Evolutionary conservation across 2,329 filamentous ascomycete species (phyloP), one percentile per base, ranked within the genome.

Genomic region (Penicillium paneum): DNA sequence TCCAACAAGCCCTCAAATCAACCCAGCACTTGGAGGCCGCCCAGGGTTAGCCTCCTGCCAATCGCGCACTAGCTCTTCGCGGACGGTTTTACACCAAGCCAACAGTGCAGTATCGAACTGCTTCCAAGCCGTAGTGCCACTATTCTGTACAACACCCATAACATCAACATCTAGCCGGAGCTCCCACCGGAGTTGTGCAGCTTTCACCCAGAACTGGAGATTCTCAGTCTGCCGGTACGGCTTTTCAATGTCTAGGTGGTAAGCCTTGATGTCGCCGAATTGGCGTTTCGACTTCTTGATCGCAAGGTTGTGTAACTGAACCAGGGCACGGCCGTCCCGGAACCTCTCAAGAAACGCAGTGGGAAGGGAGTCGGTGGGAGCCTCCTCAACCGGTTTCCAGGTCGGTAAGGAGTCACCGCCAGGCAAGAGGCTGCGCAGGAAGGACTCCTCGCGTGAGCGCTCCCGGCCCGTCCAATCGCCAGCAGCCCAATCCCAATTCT

Each of bases 161-260:
- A 93, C 90, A 67, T 97, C 91, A 50, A 96, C 81, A 59, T 87
- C 84, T 48, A 97, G 79, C 63, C 89, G 83, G 36, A 92, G 83
- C 74, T 97, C 94, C 87, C 93, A 99, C 52, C 94, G 85, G 55
- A 97, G 80, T 76, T 99, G 92, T 8, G 92, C 91, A 1, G 93
- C 94, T 77, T 99, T 99, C 74, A 89, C 83, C 93, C 94, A 99
- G 78, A 89, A 99, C 38, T 91, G 85, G 58, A 99, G 80, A 71
- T 99, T 99, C 64, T 99, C 94, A 3, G 92, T 91, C 59, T 87
- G 87, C 45, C 94, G 88, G 72, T 99, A 99, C 0, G 94, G 94
- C 75, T 97, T 97, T 56, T 85, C 87, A 10, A 94, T 93, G 72
- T 99, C 91, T n/a, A 86, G 87, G 71, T 97, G 94, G 72, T 88